Evolutionary conservation across 2,329 filamentous ascomycete species (phyloP).

Genomic region (Byssoonygena ceratinophila): DNA sequence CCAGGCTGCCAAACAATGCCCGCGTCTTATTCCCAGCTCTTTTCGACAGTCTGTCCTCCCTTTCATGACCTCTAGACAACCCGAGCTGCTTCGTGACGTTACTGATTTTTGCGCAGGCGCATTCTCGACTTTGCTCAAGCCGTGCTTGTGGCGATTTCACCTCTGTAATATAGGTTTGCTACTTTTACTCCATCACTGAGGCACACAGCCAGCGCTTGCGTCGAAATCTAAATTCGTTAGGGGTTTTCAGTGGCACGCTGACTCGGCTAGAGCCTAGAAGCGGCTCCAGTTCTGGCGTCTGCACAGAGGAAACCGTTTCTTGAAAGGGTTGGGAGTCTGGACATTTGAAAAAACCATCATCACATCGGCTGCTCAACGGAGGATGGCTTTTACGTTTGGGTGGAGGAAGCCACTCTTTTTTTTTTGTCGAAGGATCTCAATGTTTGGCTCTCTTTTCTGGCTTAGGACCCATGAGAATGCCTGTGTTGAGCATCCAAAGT

Average conservation of each 20-base stretch:
- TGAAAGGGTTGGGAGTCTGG: not conserved
- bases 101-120: not conserved
- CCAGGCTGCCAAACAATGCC: too few relatives aligned
- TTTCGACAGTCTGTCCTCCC: too few relatives aligned
- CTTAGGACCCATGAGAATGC: not conserved
- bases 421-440: not conserved
- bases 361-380: not conserved
- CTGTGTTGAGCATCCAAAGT: not conserved
- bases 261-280: not conserved
- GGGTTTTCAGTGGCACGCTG: too few relatives aligned
- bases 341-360: not conserved
- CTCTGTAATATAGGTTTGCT: conserved; percentile 1
- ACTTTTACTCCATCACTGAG: not conserved
- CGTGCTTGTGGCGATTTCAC: not conserved
- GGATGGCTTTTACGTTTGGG: not conserved
- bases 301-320: not conserved
- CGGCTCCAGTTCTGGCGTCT: not conserved
- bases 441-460: not conserved
- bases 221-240: too few relatives aligned
- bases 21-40: too few relatives aligned
- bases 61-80: not conserved
- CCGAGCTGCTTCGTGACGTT: not conserved
- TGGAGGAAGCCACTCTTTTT: not conserved
- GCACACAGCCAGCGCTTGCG: too few relatives aligned
- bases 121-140: not conserved